Evolutionary conservation across 768 basidiomycete species (phyloP).

Genomic region (Leccinum broughii): DNA sequence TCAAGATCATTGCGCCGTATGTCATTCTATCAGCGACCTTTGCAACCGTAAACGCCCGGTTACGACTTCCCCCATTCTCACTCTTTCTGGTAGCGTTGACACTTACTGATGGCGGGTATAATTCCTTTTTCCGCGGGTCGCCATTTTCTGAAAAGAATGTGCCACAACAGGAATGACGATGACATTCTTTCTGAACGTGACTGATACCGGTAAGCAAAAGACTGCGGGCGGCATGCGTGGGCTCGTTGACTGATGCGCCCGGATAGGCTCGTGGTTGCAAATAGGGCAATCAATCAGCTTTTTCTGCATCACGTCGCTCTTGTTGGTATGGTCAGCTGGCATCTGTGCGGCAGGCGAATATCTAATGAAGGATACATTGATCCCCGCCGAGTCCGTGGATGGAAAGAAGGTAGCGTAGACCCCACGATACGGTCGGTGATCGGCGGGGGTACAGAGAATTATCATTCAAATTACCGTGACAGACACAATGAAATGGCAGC

Average conservation of each 20-base stretch:
- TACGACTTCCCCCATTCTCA: slow-evolving; percentile 76
- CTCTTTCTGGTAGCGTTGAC: slow-evolving; percentile 76
- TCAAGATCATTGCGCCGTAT: slow-evolving; percentile 83
- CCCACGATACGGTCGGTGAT: slow-evolving; percentile 24
- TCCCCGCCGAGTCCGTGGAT: slow-evolving; percentile 17
- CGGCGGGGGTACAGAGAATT: neutral
- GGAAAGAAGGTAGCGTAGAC: slow-evolving; percentile 25
- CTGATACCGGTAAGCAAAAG: slow-evolving; percentile 62
- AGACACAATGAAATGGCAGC: neutral
- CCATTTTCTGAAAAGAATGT: neutral
- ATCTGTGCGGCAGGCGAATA: slow-evolving; percentile 73
- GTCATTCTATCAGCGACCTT: slow-evolving; percentile 71
- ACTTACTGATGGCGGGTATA: slow-evolving; percentile 34
- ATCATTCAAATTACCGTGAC: neutral
- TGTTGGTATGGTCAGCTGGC: slow-evolving; percentile 78
- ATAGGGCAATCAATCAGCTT: slow-evolving; percentile 89
- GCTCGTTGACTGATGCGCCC: slow-evolving; percentile 7
- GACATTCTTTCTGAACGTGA: slow-evolving; percentile 81
- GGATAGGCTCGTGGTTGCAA: slow-evolving; percentile 79
- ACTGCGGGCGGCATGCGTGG: neutral
- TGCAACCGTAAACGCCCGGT: slow-evolving; percentile 63
- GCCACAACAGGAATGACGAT: slow-evolving; percentile 67
- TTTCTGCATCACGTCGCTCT: slow-evolving; percentile 79
- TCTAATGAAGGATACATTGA: slow-evolving; percentile 50
- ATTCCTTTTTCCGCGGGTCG: neutral